Evolutionary conservation across 106 monocot species (phyloP).

Genomic region (Dioscorea dumetorum): DNA sequence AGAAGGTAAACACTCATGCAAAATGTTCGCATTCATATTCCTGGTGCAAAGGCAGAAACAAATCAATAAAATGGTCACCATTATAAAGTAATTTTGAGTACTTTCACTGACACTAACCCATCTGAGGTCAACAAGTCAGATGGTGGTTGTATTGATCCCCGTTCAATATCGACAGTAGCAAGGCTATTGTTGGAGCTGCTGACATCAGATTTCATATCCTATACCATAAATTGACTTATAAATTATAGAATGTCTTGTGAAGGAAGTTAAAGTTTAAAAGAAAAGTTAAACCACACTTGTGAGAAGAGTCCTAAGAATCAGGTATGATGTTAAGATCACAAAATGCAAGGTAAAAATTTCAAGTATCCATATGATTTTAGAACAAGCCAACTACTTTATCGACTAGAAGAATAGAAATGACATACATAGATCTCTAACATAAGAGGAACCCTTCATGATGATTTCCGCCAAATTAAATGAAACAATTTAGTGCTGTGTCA

Average conservation of each 20-base stretch:
- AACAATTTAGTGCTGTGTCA: too few relatives aligned
- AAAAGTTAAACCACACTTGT: neutral
- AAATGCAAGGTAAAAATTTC: too few relatives aligned
- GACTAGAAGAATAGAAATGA: too few relatives aligned
- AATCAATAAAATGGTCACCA: neutral
- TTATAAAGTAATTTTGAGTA: neutral
- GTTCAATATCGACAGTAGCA: conserved; percentile 25
- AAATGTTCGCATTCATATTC: conserved; percentile 16
- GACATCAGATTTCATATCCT: conserved; percentile 45
- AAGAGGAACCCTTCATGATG: too few relatives aligned
- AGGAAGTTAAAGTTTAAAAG: neutral
- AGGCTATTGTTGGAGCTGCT: conserved; percentile 32
- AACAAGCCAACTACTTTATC: too few relatives aligned
- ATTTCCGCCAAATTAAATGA: too few relatives aligned
- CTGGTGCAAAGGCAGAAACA: conserved; percentile 9
- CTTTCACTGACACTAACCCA: conserved; percentile 30
- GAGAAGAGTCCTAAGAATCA: neutral
- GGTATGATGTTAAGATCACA: too few relatives aligned
- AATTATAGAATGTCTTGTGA: neutral
- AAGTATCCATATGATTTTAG: too few relatives aligned
- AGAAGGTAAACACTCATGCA: conserved; percentile 14
- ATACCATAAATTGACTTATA: neutral
- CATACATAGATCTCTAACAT: too few relatives aligned
- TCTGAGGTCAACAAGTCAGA: conserved; percentile 32
- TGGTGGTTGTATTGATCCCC: conserved; percentile 23